Percentiles rank a stretch among this genome's conserved stretches.
Evolutionary conservation across 1,139 yeast species (phyloP).

Genomic region (Pichia sp.): DNA sequence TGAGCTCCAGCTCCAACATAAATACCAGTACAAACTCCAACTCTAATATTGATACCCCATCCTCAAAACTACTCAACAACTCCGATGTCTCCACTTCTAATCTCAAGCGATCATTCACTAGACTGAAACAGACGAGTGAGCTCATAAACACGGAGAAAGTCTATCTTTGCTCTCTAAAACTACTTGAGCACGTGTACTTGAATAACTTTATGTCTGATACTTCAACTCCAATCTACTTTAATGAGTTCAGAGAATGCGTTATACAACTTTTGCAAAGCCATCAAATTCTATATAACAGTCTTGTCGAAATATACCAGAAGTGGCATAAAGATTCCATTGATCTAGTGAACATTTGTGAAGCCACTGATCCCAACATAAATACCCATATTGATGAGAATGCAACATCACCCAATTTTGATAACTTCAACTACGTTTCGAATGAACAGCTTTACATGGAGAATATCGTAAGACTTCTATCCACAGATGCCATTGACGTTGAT

Average conservation of each 20-base stretch:
- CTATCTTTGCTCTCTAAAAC: slow-evolving; percentile 36
- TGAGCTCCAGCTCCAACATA: too few relatives aligned
- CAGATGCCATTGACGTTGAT: slow-evolving; percentile 28
- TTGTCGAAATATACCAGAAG: slow-evolving; percentile 17
- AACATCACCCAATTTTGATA: slow-evolving; percentile 21
- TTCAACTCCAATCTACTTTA: slow-evolving; percentile 26
- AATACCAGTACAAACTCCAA: too few relatives aligned
- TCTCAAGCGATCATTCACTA: slow-evolving; percentile 21
- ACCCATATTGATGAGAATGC: background rate
- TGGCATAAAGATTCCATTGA: slow-evolving; percentile 17
- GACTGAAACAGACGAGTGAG: slow-evolving; percentile 39
- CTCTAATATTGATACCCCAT: slow-evolving; percentile 10
- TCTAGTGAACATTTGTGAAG: background rate
- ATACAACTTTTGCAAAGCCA: slow-evolving; percentile 27
- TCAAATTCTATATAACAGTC: slow-evolving; percentile 19
- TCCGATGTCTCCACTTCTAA: slow-evolving; percentile 4
- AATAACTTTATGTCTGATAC: slow-evolving; percentile 28
- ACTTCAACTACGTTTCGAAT: slow-evolving; percentile 15
- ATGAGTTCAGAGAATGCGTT: slow-evolving; percentile 24
- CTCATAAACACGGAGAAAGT: slow-evolving; percentile 39
- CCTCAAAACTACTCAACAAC: slow-evolving; percentile 5
- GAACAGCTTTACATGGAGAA: slow-evolving; percentile 20
- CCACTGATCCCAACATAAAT: background rate
- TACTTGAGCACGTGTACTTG: slow-evolving; percentile 34
- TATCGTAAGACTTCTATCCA: slow-evolving; percentile 27